Conservation (phyloP, 1,139 yeast genomes). For the Scheffersomyces parashehatae region DNA sequence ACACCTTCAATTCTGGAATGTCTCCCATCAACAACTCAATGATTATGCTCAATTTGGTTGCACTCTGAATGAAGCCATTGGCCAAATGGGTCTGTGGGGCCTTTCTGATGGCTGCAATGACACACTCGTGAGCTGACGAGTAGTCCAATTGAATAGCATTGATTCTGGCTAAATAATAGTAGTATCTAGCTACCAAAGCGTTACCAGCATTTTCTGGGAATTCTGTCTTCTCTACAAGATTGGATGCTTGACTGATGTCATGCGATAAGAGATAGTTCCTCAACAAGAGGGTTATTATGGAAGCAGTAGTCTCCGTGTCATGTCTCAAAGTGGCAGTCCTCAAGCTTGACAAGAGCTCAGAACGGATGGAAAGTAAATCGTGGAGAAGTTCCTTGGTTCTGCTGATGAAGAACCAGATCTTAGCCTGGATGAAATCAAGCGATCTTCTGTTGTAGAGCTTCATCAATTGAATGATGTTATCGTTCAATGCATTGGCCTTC, state of each 20-base stretch:
- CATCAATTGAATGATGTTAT: slow-evolving; percentile 54
- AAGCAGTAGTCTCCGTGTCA: slow-evolving; percentile 88
- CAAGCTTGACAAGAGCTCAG: slow-evolving; percentile 69
- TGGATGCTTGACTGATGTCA: slow-evolving; percentile 85
- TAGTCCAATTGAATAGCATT: slow-evolving; percentile 92
- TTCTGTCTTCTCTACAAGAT: slow-evolving; percentile 83
- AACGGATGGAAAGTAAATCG: slow-evolving; percentile 63
- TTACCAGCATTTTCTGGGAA: slow-evolving; percentile 87
- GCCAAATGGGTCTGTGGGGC: slow-evolving; percentile 93
- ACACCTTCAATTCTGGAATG: slow-evolving; percentile 86
- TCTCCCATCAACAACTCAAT: slow-evolving; percentile 96
- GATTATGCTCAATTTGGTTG: slow-evolving; percentile 83
- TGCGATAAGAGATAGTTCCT: slow-evolving; percentile 78
- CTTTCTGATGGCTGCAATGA: slow-evolving; percentile 90
- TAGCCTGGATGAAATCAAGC: slow-evolving; percentile 83
- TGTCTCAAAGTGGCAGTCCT: slow-evolving; percentile 91
- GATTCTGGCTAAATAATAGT: slow-evolving; percentile 85
- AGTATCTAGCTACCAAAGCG: slow-evolving; percentile 88
- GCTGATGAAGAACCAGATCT: slow-evolving; percentile 89
- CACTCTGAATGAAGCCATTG: slow-evolving; percentile 84
- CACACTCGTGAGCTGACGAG: slow-evolving; percentile 85
- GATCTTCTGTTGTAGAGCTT: slow-evolving; percentile 75
- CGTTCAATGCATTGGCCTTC: slow-evolving; percentile 54
- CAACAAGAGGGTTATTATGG: slow-evolving; percentile 77
- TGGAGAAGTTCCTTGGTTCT: slow-evolving; percentile 72